A percentile compares a stretch with the other conserved stretches of the same genome.
These are phyloP conservation scores for Leptosphaerulina australis DNA, from an alignment of 2,329 filamentous ascomycete species.

Conservation along the genomic window DNA sequence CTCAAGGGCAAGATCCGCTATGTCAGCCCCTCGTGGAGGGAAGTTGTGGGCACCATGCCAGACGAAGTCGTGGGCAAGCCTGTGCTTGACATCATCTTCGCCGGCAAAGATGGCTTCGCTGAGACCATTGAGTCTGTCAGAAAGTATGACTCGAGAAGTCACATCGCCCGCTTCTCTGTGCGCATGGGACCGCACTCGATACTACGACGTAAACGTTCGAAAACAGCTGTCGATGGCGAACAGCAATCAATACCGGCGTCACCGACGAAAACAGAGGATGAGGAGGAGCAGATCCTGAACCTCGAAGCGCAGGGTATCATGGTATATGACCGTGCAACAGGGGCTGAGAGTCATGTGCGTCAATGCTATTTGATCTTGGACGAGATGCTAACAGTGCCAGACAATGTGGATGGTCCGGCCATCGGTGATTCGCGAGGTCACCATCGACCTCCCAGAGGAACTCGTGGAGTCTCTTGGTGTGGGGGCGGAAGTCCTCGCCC, in stretches of 20 bases:
- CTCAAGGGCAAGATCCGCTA: slow-evolving; percentile 90
- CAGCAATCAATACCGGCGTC: slow-evolving; percentile 41
- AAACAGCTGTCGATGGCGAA: slow-evolving; percentile 33
- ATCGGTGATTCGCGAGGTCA: slow-evolving; percentile 87
- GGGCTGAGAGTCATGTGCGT: slow-evolving; percentile 86
- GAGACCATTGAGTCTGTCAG: slow-evolving; percentile 83
- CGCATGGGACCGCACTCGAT: slow-evolving; percentile 45
- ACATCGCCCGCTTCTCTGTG: slow-evolving; percentile 63
- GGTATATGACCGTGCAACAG: slow-evolving; percentile 89
- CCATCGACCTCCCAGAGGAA: slow-evolving; percentile 87
- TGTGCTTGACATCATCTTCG: slow-evolving; percentile 81
- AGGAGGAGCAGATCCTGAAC: slow-evolving; percentile 66
- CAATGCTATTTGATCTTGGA: background rate
- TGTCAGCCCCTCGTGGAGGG: slow-evolving; percentile 95
- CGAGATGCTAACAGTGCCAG: slow-evolving; percentile 55
- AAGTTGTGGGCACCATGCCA: slow-evolving; percentile 82
- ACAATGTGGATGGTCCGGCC: slow-evolving; percentile 99
- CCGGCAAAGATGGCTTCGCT: slow-evolving; percentile 79
- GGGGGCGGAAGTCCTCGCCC: slow-evolving; percentile 90
- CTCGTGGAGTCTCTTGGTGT: slow-evolving; percentile 94
- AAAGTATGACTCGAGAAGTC: slow-evolving; percentile 89
- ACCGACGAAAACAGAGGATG: slow-evolving; percentile 28
- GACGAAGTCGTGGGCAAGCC: slow-evolving; percentile 75
- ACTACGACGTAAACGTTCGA: slow-evolving; percentile 40
- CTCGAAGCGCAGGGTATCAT: slow-evolving; percentile 98